Conservation (phyloP, 2,329 filamentous ascomycete species). For the Emmonsiellopsis sp. region DNA sequence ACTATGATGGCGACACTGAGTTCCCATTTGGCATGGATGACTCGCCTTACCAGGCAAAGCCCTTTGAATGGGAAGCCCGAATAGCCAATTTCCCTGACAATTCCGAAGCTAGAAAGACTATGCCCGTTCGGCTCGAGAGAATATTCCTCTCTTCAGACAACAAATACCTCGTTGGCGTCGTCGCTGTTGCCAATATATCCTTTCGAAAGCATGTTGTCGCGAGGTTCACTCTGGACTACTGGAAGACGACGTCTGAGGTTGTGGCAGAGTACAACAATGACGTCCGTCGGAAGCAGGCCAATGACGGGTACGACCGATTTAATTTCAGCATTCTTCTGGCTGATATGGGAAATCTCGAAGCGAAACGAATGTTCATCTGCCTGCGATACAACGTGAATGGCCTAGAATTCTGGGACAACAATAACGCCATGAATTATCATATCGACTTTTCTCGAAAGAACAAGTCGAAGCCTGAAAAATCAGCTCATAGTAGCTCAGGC, state of each 20-base stretch:
- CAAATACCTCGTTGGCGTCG: slow-evolving; percentile 72
- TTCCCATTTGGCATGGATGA: slow-evolving; percentile 68
- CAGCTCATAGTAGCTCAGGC: slow-evolving; percentile 41
- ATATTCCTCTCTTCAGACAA: slow-evolving; percentile 84
- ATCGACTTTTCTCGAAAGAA: slow-evolving; percentile 82
- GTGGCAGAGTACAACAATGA: slow-evolving; percentile 79
- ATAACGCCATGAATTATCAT: slow-evolving; percentile 77
- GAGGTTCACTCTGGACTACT: slow-evolving; percentile 93
- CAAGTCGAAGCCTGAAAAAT: slow-evolving; percentile 45
- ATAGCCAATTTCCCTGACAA: slow-evolving; percentile 74
- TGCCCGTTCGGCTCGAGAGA: slow-evolving; percentile 71
- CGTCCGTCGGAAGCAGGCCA: slow-evolving; percentile 54
- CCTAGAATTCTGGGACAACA: slow-evolving; percentile 93
- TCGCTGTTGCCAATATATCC: slow-evolving; percentile 78
- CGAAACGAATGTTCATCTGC: slow-evolving; percentile 88
- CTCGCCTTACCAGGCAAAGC: slow-evolving; percentile 27
- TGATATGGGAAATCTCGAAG: slow-evolving; percentile 82
- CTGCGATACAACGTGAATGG: slow-evolving; percentile 78
- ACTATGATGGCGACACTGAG: slow-evolving; percentile 76
- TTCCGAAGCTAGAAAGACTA: slow-evolving; percentile 50
- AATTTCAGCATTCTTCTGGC: slow-evolving; percentile 89
- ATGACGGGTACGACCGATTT: slow-evolving; percentile 74
- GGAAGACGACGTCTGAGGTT: slow-evolving; percentile 97
- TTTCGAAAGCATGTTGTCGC: slow-evolving; percentile 87
- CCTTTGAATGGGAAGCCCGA: slow-evolving; percentile 78